Conservation (phyloP, 352 stramenopile species). For the Globisporangium recalcitrans region DNA sequence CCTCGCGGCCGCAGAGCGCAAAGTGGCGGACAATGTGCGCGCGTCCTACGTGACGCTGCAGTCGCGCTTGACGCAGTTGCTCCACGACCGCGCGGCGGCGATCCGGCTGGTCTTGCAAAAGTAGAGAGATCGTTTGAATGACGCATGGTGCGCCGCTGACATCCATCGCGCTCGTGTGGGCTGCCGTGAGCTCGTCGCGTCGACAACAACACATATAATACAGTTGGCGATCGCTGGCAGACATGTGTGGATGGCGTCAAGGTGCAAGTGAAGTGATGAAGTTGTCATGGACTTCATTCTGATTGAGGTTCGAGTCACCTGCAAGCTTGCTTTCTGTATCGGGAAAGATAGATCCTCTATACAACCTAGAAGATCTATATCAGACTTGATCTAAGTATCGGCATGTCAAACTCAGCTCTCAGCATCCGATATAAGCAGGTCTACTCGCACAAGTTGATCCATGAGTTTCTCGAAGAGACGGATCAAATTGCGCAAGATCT, state of each 20-base stretch:
- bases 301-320: too few relatives aligned
- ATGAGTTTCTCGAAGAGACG: neutral
- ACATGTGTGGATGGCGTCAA: too few relatives aligned
- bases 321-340: too few relatives aligned
- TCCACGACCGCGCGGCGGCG: conserved; percentile 26
- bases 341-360: neutral
- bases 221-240: neutral
- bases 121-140: conserved; percentile 13
- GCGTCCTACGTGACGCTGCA: conserved; percentile 37
- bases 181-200: neutral
- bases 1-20: conserved; percentile 21
- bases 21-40: conserved; percentile 32
- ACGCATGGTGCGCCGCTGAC: neutral
- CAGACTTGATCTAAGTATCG: neutral
- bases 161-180: neutral
- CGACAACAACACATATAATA: neutral
- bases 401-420: neutral
- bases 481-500: neutral
- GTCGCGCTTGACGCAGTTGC: conserved; percentile 25
- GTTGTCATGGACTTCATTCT: too few relatives aligned
- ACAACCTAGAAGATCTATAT: neutral
- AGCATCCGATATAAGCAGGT: neutral
- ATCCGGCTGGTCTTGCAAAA: conserved; percentile 44
- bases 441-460: neutral
- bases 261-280: too few relatives aligned